Percentiles rank a stretch among this genome's conserved stretches.
Conservation (phyloP, 2,329 filamentous ascomycete genomes). For the Oidium heveae region DNA sequence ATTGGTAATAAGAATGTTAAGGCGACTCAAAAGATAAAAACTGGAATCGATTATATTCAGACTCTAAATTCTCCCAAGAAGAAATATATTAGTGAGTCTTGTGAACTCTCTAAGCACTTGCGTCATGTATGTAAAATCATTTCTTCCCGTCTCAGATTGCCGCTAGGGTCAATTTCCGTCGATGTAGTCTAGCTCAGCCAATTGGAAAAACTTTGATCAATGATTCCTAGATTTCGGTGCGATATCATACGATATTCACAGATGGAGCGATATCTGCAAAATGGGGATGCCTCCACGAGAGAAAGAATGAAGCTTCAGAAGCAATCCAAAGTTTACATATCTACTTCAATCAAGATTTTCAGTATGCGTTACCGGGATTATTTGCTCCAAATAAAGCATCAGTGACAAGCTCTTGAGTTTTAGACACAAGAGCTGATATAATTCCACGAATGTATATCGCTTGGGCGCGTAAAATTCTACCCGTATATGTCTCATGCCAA, state of each 20-base stretch:
- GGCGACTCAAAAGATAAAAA: no score
- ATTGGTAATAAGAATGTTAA: no score
- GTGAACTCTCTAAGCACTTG: background rate
- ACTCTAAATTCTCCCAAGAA: background rate
- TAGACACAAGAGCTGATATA: no score
- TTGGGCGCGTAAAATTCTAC: no score
- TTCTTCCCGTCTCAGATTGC: background rate
- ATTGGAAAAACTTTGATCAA: background rate
- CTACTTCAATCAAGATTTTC: no score
- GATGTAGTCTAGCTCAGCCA: background rate
- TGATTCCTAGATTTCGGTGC: background rate
- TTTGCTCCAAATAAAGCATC: no score
- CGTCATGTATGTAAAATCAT: background rate
- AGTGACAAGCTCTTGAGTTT: no score
- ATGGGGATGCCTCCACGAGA: background rate
- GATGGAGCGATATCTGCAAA: background rate
- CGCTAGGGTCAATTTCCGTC: background rate
- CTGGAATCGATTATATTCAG: background rate
- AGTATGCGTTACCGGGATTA: no score
- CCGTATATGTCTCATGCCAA: no score
- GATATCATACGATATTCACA: background rate
- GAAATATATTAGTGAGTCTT: background rate
- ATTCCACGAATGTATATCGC: no score
- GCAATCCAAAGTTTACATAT: background rate
- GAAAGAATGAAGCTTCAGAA: background rate